These are phyloP conservation scores for Trichoderma brevicompactum DNA, from an alignment of 2,329 filamentous ascomycete genomes.

Conservation along the genomic window DNA sequence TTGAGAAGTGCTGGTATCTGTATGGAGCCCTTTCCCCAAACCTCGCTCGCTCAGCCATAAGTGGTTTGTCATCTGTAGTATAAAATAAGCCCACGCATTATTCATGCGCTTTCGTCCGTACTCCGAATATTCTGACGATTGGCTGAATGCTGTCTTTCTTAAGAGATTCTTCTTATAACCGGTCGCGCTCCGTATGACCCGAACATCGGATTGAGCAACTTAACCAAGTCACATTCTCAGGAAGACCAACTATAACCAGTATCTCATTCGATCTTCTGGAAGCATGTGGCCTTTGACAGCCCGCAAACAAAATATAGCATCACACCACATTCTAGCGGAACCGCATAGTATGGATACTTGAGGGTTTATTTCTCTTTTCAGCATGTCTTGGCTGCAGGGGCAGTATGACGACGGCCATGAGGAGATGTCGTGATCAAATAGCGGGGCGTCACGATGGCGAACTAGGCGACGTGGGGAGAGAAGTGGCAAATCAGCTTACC, in stretches of 20 bases:
- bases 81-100: neutral
- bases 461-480: conserved; percentile 5
- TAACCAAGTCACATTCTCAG: neutral
- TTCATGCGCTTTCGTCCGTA: neutral
- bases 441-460: conserved; percentile 1
- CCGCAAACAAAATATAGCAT: neutral
- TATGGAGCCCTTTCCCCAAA: neutral
- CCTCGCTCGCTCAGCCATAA: neutral
- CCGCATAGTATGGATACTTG: neutral
- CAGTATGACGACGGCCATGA: conserved; percentile 3
- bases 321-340: neutral
- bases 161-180: neutral
- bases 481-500: conserved; percentile 15
- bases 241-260: no score
- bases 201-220: neutral
- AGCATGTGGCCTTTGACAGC: neutral
- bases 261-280: neutral
- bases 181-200: conserved; percentile 8
- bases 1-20: neutral
- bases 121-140: neutral
- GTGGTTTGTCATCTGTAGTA: neutral
- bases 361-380: conserved; percentile 11
- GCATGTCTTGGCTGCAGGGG: neutral
- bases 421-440: conserved; percentile 23
- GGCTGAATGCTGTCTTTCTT: neutral